Evolutionary conservation across 805 yeast genomes (phyloP), one percentile per base, ranked within the genome.

Genomic region (Phaffomyces antillensis): DNA sequence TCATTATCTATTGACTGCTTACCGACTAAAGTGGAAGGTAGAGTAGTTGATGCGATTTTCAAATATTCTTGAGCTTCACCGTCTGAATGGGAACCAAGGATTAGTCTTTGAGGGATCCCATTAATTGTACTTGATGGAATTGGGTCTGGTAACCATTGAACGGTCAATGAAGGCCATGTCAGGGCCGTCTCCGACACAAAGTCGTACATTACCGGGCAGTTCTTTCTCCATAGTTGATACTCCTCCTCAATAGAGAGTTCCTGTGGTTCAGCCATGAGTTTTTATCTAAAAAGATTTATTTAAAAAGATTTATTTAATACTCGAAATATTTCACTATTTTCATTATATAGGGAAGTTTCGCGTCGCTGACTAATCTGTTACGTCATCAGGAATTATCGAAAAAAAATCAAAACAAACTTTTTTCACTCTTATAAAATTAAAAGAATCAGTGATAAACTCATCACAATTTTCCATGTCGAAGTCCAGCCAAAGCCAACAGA

Each of bases 161-260:
- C 73, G 1, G 91, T 81, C 41, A 86, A 67, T 3, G 90, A 81
- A 2, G 95, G 95, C 95, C 95, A 86, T 12, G 81, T 76, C 38
- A 86, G 65, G 3, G 84, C 86, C 0, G 91, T 83, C 57, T 86
- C 93, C 40, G 84, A 78, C 30, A 86, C 87, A 59, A 82, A 85
- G 54, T 85, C 89, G 53, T 86, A 86, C 93, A 86, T 84, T 53
- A 73, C 79, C 12, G 86, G 82, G 52, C 90, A 85, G 56, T 84
- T 86, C 56, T 84, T 78, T 48, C 86, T 73, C 95, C 95, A 86
- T 50, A 85, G 62, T 48, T 82, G 79, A 58, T 86, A 85, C 59
- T 86, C 95, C 52, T 70, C 72, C 16, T 70, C 68, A 13, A 66
- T 51, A 0, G 72, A 50, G 5, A 65, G 52, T 30, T 62, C 63